Evolutionary conservation across 2,329 filamentous ascomycete species (phyloP), one percentile per base, ranked within the genome.

Genomic region (Cordyceps pruinosa): DNA sequence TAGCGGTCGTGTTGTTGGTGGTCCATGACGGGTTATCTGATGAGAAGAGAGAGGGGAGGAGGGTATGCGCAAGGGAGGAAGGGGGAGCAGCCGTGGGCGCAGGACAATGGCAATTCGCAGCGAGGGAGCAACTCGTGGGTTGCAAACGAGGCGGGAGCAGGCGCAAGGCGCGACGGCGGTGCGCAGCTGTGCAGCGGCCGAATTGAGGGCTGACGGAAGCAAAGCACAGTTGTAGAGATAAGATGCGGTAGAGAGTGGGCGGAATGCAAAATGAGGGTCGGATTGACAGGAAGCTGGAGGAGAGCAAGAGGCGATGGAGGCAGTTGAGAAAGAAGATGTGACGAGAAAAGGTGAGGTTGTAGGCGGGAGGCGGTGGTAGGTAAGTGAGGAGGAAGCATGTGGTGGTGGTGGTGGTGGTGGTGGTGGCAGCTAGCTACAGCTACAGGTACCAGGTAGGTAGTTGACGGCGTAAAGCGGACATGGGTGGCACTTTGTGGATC

Each of bases 21-120:
- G 13, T 70, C 68, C 69, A 70, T 70, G 52, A 21, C 41, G 57
- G n/a, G 17, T 8, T 19, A 46, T 39, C 4, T 42, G 53, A 28
- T 30, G 19, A 17, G 13, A 39, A n/a, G 26, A 19, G 19, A 25
- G 28, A 25, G 34, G 34, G 41, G 8, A 12, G 8, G n/a, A 30
- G 10, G 2, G 19, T 45, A 21, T 37, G n/a, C 26, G 21, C 13
- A 52, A 25, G 7, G 13, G 6, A 4, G 19, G n/a, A 26, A 10
- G 23, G 25, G 25, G n/a, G 5, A 19, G 10, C 3, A 37, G 35
- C 21, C 26, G 47, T 19, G 37, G 39, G 5, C 3, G 39, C 39
- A n/a, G 49, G 21, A 21, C 56, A 58, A 47, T 53, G 32, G 26
- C 45, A 26, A 19, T n/a, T 34, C 23, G 45, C 45, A 23, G 44